A percentile compares a stretch with the other conserved stretches of the same genome.
These are phyloP conservation scores for Aspergillus affinis DNA, from an alignment of 495 filamentous ascomycete species.

Conservation along the genomic window DNA sequence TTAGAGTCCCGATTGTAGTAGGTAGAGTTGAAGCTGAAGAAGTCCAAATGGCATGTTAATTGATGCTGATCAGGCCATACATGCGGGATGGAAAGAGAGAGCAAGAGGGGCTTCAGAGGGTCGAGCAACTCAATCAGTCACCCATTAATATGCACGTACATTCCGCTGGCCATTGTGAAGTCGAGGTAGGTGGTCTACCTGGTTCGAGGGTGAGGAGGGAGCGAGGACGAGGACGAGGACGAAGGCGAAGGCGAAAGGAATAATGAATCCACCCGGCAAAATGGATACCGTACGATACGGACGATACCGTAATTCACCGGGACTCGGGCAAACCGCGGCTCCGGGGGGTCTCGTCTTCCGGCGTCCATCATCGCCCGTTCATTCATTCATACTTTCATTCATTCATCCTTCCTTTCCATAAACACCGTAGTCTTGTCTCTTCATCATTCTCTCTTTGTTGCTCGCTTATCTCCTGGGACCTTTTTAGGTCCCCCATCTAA, in stretches of 20 bases:
- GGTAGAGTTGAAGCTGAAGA: conserved; percentile 66
- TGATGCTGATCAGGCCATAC: background rate
- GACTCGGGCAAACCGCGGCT: background rate
- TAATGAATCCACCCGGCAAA: too few relatives aligned
- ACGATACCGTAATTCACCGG: background rate
- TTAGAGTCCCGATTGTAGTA: conserved; percentile 88
- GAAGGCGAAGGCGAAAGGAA: background rate
- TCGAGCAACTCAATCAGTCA: background rate
- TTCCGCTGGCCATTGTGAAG: conserved; percentile 41
- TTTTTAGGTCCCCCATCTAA: background rate
- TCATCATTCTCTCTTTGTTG: background rate
- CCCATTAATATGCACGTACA: conserved; percentile 30
- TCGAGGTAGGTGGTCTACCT: background rate
- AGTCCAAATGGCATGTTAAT: background rate
- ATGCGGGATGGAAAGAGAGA: background rate
- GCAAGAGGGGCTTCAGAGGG: background rate
- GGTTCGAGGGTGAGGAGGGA: background rate
- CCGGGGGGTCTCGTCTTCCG: background rate
- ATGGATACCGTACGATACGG: too few relatives aligned
- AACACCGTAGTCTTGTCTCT: background rate
- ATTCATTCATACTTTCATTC: background rate
- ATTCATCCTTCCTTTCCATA: background rate
- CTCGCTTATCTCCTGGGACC: too few relatives aligned
- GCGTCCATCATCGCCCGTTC: background rate
- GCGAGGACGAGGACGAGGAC: background rate